phyloP scores from a whole-genome alignment of 352 stramenopile genomes.

The Stephanocyclus meneghinianus region DNA sequence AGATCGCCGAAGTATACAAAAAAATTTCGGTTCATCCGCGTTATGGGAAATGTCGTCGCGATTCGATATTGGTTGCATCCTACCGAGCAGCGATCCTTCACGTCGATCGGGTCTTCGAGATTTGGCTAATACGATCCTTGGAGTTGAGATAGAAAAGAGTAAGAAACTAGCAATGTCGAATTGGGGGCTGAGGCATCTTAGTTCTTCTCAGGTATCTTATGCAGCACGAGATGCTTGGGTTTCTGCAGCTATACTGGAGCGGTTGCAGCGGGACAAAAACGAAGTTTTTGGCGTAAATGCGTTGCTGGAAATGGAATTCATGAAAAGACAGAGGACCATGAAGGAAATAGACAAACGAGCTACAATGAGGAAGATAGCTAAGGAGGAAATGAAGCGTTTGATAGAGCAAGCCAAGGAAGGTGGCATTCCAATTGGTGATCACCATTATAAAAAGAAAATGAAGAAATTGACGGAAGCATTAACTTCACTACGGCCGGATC shows the following conservation, averaged over 20 bases:
- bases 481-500: constrained; percentile 24
- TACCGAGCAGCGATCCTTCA: constrained; percentile 28
- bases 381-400: constrained; percentile 4
- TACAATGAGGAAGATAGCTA: constrained; percentile 2
- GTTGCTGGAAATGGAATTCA: constrained; percentile 44
- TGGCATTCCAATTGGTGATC: neutral
- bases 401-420: neutral
- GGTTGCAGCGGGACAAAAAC: constrained; percentile 28
- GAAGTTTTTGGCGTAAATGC: constrained; percentile 22
- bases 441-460: constrained; percentile 18
- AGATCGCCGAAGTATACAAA: neutral
- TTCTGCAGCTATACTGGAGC: constrained; percentile 56
- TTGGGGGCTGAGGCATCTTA: constrained; percentile 58
- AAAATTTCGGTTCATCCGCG: constrained; percentile 6
- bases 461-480: constrained; percentile 29
- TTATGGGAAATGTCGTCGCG: constrained; percentile 48
- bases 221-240: constrained; percentile 66
- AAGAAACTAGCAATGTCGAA: constrained; percentile 58
- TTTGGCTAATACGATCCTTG: constrained; percentile 34
- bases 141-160: constrained; percentile 58
- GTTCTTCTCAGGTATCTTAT: constrained; percentile 39
- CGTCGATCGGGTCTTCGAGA: constrained; percentile 33
- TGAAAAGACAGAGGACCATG: constrained; percentile 35
- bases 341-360: constrained; percentile 35
- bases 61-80: constrained; percentile 62